These are phyloP conservation scores for Euryodendron excelsum DNA, from an alignment of 148 eudicot species.

Conservation along the genomic window DNA sequence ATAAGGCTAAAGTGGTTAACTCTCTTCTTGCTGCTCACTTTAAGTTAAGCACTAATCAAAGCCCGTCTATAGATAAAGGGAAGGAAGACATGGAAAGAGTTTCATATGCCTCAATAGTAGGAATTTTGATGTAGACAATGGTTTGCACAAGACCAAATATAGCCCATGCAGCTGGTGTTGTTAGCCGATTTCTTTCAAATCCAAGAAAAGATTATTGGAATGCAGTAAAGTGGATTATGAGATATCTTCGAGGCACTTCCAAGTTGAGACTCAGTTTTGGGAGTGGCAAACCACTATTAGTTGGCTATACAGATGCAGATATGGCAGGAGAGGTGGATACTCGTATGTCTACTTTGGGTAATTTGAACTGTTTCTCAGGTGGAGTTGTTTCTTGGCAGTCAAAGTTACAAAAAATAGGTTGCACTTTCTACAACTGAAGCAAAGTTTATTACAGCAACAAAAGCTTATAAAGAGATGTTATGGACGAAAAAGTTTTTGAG, in stretches of 20 bases:
- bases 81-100: background rate
- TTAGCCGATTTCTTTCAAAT: conserved; percentile 1
- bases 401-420: background rate
- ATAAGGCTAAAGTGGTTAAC: conserved; percentile 2
- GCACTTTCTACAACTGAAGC: background rate
- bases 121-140: background rate
- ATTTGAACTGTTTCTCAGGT: background rate
- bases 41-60: background rate
- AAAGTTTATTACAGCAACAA: background rate
- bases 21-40: background rate
- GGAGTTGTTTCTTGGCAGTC: background rate
- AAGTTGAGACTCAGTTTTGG: background rate
- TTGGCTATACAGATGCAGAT: background rate
- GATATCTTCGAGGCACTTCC: background rate
- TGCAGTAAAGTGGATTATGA: background rate
- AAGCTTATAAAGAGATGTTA: background rate
- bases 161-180: background rate
- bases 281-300: background rate
- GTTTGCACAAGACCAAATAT: background rate
- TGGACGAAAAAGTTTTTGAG: background rate
- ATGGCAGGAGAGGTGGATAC: background rate
- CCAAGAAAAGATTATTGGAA: background rate
- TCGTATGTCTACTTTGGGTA: background rate
- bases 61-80: background rate
- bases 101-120: background rate